phyloP scores from a whole-genome alignment of 1,284 basidiomycete species.

The Porogramme epimiltina region DNA sequence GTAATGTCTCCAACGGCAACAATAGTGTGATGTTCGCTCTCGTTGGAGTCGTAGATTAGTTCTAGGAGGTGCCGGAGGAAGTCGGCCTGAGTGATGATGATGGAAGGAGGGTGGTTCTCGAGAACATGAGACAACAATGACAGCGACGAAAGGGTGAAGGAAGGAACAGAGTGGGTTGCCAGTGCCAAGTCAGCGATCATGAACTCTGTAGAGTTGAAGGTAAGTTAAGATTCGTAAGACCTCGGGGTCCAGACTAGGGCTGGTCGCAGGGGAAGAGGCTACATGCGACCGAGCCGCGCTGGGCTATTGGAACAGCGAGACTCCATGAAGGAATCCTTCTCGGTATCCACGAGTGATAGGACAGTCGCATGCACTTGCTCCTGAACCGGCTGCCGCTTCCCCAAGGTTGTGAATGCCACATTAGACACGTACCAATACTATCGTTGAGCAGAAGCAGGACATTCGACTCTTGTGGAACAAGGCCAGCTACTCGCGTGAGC shows the following conservation, averaged over 20 bases:
- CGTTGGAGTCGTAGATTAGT: conserved; percentile 60
- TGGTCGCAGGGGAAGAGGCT: not conserved
- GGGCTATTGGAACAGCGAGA: not conserved
- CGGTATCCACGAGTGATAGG: too few species aligned
- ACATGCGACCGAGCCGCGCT: too few species aligned
- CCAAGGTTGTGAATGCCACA: not conserved
- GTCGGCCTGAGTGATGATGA: conserved; percentile 66
- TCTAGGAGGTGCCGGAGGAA: conserved; percentile 68
- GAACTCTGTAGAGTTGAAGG: conserved; percentile 56
- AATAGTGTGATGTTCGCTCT: conserved; percentile 53
- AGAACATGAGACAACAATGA: conserved; percentile 61
- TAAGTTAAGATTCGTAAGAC: too few species aligned
- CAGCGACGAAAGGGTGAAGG: conserved; percentile 64
- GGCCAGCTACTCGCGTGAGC: conserved; percentile 56
- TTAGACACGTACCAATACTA: conserved; percentile 54
- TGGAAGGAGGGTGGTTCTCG: conserved; percentile 63
- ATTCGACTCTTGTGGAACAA: conserved; percentile 63
- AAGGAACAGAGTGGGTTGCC: conserved; percentile 67
- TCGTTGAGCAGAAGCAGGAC: conserved; percentile 77
- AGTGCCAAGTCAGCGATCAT: conserved; percentile 76
- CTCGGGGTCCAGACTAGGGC: too few species aligned
- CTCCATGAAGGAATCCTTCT: too few species aligned
- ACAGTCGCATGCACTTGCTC: too few species aligned
- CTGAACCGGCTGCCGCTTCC: too few species aligned
- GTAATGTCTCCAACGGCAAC: conserved; percentile 67